These are phyloP conservation scores for Umbelopsis ramanniana DNA, from an alignment of 192 early-diverging fungal genomes.

Conservation along the genomic window DNA sequence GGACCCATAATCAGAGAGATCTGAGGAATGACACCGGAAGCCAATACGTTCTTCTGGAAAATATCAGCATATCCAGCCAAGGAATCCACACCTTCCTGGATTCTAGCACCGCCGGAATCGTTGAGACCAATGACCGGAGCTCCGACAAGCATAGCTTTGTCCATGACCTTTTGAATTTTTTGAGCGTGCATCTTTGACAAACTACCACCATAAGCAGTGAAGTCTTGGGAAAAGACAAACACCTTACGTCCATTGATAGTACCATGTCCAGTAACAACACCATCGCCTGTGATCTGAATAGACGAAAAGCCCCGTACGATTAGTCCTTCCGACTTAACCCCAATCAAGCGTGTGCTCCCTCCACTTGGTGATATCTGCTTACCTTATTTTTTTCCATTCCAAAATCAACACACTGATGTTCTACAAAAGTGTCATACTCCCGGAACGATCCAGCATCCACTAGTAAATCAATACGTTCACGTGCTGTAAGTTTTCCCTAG, in stretches of 20 bases:
- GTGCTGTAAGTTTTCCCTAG: conserved; percentile 91
- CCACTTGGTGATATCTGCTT: not conserved
- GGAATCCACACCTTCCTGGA: conserved; percentile 97
- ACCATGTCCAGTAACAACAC: conserved; percentile 95
- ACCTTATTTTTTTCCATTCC: conserved; percentile 77
- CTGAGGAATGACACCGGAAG: conserved; percentile 94
- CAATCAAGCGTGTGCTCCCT: not conserved
- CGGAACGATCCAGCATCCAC: conserved; percentile 85
- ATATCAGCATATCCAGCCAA: conserved; percentile 96
- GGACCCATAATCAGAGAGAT: conserved; percentile 98
- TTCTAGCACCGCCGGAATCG: conserved; percentile 97
- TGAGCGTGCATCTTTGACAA: conserved; percentile 86
- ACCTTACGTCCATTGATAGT: conserved; percentile 90
- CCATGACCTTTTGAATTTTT: conserved; percentile 95
- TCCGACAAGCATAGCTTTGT: conserved; percentile 88
- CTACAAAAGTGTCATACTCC: conserved; percentile 93
- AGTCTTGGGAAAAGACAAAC: conserved; percentile 93
- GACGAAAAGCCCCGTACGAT: not conserved
- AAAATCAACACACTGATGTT: conserved; percentile 93
- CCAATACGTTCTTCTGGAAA: conserved; percentile 91
- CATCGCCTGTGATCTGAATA: conserved; percentile 83
- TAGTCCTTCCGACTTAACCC: not conserved
- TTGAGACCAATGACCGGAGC: conserved; percentile 96
- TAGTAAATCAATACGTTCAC: conserved; percentile 87
- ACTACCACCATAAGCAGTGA: conserved; percentile 91